Conservation (phyloP, 2,329 filamentous ascomycete species). For the Fusarium verticillioides region DNA sequence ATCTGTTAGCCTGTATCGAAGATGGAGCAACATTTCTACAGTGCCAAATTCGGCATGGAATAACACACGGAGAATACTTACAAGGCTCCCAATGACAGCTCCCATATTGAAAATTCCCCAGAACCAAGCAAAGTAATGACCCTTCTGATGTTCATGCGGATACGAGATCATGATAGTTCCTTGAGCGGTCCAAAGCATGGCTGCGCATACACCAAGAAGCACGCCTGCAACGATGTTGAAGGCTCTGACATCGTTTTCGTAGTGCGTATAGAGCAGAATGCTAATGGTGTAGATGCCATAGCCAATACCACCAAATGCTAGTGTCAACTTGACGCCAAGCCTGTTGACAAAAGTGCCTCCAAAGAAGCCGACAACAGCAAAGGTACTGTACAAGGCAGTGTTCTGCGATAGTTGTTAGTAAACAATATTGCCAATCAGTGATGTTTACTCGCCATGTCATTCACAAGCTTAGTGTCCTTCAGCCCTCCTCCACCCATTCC, state of each 20-base stretch:
- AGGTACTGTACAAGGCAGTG: slow-evolving; percentile 76
- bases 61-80: slow-evolving; percentile 40
- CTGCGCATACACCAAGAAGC: slow-evolving; percentile 80
- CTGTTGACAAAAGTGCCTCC: slow-evolving; percentile 82
- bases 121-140: slow-evolving; percentile 88
- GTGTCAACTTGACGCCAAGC: slow-evolving; percentile 73
- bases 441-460: slow-evolving; percentile 40
- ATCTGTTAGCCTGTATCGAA: background rate
- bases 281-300: slow-evolving; percentile 76
- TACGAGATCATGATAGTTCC: slow-evolving; percentile 92
- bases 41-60: no score
- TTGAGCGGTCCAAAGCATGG: slow-evolving; percentile 83
- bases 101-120: slow-evolving; percentile 97
- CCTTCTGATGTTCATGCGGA: slow-evolving; percentile 82
- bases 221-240: slow-evolving; percentile 75
- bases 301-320: slow-evolving; percentile 78
- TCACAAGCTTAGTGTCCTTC: slow-evolving; percentile 58
- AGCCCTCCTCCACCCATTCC: slow-evolving; percentile 70
- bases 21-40: no score
- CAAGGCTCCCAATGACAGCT: slow-evolving; percentile 82
- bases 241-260: slow-evolving; percentile 41
- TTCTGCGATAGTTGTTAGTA: background rate
- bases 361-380: slow-evolving; percentile 73
- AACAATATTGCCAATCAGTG: accelerated
- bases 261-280: slow-evolving; percentile 76